Percentiles rank a stretch among this genome's conserved stretches.
Evolutionary conservation across 139 green algal genomes (phyloP).

Genomic region (Picochlorum sp.): DNA sequence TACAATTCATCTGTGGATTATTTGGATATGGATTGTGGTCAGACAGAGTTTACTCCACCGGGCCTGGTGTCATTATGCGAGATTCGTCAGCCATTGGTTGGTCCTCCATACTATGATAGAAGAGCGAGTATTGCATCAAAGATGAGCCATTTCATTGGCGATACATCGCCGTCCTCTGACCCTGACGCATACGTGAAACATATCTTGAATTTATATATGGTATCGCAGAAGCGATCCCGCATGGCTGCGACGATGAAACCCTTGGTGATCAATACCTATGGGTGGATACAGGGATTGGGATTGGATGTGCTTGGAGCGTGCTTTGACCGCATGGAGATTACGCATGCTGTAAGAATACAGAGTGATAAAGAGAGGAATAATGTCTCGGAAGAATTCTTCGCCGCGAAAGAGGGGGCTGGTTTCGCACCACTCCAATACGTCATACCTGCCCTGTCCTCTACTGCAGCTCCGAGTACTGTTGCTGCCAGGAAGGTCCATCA

Average conservation of each 20-base stretch:
- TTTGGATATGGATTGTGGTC: constrained; percentile 78
- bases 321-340: constrained; percentile 34
- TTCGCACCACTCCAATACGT: background rate
- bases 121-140: constrained; percentile 32
- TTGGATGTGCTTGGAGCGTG: constrained; percentile 57
- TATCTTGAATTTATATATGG: constrained; percentile 33
- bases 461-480: background rate
- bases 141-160: constrained; percentile 49
- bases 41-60: constrained; percentile 76
- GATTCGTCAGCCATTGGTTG: constrained; percentile 45
- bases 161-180: constrained; percentile 55
- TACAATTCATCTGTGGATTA: constrained; percentile 43
- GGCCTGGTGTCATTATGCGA: constrained; percentile 62
- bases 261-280: constrained; percentile 76
- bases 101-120: constrained; percentile 44
- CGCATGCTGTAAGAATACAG: constrained; percentile 45
- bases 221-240: too few species aligned
- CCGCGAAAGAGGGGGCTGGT: constrained; percentile 10
- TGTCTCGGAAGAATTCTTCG: constrained; percentile 44
- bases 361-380: constrained; percentile 40
- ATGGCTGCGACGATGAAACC: constrained; percentile 25
- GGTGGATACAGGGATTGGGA: constrained; percentile 73
- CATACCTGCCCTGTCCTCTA: background rate
- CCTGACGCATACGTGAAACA: constrained; percentile 49
- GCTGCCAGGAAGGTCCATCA: background rate